A percentile compares a stretch with the other conserved stretches of the same genome.
Evolutionary conservation across 176 grass and related monocot genomes (phyloP).

Genomic region (Carex littledalei): DNA sequence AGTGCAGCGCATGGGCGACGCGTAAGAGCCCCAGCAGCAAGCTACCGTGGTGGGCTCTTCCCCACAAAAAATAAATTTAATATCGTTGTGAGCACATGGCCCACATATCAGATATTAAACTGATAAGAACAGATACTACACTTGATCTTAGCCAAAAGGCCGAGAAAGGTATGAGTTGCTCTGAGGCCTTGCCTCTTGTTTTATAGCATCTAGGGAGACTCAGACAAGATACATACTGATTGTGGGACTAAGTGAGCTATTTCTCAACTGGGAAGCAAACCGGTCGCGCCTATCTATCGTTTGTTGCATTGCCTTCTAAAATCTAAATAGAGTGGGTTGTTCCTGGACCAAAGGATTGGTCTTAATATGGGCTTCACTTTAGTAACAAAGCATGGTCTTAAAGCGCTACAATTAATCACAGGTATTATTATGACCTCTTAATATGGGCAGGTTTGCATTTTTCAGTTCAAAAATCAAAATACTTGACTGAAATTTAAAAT

Average conservation of each 20-base stretch:
- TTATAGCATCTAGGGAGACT: neutral
- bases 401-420: neutral
- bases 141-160: constrained; percentile 86
- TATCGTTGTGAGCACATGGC: constrained; percentile 32
- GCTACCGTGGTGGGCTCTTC: constrained; percentile 20
- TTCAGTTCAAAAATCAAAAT: neutral
- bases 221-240: neutral
- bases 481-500: neutral
- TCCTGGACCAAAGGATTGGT: neutral
- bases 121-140: constrained; percentile 90
- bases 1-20: constrained; percentile 36
- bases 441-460: neutral
- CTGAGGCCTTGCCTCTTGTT: neutral
- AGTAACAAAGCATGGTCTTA: too few species aligned
- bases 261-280: neutral
- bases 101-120: constrained; percentile 84
- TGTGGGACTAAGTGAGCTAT: constrained; percentile 5
- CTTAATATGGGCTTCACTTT: neutral
- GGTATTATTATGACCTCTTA: neutral
- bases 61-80: constrained; percentile 75
- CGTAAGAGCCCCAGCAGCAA: constrained; percentile 20
- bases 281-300: neutral
- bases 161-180: constrained; percentile 54
- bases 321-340: neutral
- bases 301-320: neutral